Base-by-base conservation (phyloP, 768 basidiomycete species). In the Russula vinacea region DNA sequence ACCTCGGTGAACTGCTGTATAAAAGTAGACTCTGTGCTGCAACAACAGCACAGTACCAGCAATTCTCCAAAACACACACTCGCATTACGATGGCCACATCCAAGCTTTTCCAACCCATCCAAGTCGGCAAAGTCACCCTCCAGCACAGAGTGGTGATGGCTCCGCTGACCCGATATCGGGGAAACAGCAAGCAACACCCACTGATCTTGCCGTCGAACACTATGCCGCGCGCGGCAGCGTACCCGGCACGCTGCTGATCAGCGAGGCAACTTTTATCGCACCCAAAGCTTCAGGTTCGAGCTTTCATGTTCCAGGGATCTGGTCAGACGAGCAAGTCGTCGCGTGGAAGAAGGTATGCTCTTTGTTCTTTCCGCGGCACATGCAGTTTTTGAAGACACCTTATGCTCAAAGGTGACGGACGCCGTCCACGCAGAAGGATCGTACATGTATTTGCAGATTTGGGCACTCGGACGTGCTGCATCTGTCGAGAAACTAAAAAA, bases 261-360 rank as follows among this genome's bases (percentile, higher is more conserved):
- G 83, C 4, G 86, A 89, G 71, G 85, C 78, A 0, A 84, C 84
- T 1, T 75, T 80, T 58, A 81, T 89, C 52, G 78, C 81, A 0
- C 70, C 72, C 1, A 67, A 78, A 7, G 83, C 84, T 81, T 82
- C 6, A 83, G 84, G 3, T 75, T 73, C 35, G 2, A 13, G n/a
- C 11, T 26, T 42, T 4, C 32, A 77, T 65, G 74, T 78, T 1
- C 83, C 84, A 0, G 84, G 84, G 0, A 79, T 84, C 35, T 84
- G 77, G 74, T 77, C 68, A 19, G 70, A 74, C 5, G 80, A 78
- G 24, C 85, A 86, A 66, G 75, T 85, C 42, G 68, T 62, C 0
- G 81, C 73, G 0, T 89, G 86, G 87, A 83, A 81, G 70, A 68
- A 78, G 73, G 82, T 79, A 44, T n/a, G 74, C 8, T n/a, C n/a